Base-by-base conservation (phyloP, 106 monocot genomes). In the Allium sativum region DNA sequence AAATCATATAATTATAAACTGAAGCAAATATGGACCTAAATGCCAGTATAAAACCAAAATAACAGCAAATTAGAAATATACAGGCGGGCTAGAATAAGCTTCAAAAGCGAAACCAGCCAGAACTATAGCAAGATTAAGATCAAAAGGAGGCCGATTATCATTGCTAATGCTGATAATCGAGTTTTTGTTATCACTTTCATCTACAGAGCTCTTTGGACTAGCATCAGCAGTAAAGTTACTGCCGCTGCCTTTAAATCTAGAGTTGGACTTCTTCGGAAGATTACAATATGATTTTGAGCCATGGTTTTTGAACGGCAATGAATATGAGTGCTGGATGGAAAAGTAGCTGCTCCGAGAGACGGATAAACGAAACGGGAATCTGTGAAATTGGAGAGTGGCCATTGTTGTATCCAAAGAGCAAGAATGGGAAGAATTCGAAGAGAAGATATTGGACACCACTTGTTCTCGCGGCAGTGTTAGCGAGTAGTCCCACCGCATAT, bases 21-120 rank as follows among this genome's bases (percentile, higher is more conserved):
- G 31, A 31, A 31, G 5, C 31, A 31, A 31, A 31, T 31, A 31
- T 31, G 31, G 31, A 31, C 31, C 31, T 5, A 31, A 31, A 31
- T 5, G 31, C 4, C 31, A 31, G 31, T 31, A n/a, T n/a, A 5
- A 31, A 31, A 31, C 31, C 31, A 31, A 31, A 31, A 31, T n/a
- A n/a, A 31, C 31, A 31, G 31, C 31, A 31, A 31, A 31, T 5
- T 21, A 58, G 7, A 21, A 31, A 7, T 7, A 7, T 66, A 88
- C 96, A 60, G 91, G 80, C 65, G 96, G 96, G 57, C 69, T 91
- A 21, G 77, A 69, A 65, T 96, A 96, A 17, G 96, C 84, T 21
- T 96, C 96, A 59, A 96, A 96, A 21, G 96, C 96, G 59, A 96
- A 96, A 16, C 96, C 96, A 1, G 96, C 91, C 55, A 96, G 87